Evolutionary conservation across 352 stramenopile species (phyloP).

Genomic region (Thalassiosira ordinaria): DNA sequence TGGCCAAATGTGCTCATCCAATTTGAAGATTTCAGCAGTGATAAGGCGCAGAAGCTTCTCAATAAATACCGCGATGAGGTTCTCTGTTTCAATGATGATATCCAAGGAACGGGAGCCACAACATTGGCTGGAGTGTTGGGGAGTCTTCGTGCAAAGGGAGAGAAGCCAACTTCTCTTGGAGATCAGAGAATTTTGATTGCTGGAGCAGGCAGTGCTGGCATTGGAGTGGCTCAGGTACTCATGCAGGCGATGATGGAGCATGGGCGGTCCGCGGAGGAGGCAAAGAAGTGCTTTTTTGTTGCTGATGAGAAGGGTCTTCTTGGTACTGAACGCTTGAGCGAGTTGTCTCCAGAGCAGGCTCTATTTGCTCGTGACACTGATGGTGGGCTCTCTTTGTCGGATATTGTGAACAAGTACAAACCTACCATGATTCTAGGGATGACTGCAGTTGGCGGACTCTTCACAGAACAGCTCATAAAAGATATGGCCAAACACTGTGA

Average conservation of each 20-base stretch:
- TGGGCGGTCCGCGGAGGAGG: conserved; percentile 73
- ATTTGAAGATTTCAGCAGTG: conserved; percentile 95
- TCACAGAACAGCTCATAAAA: conserved; percentile 80
- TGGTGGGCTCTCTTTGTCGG: conserved; percentile 85
- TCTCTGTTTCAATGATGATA: conserved; percentile 98
- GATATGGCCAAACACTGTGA: conserved; percentile 80
- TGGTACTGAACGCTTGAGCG: conserved; percentile 61
- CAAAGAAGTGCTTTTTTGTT: conserved; percentile 83
- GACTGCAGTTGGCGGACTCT: conserved; percentile 82
- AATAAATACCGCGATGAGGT: conserved; percentile 94
- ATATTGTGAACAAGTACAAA: conserved; percentile 93
- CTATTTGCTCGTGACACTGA: conserved; percentile 73
- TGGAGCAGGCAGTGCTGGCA: conserved; percentile 93
- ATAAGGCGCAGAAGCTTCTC: conserved; percentile 85
- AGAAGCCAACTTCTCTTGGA: conserved; percentile 81
- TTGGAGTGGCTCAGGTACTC: conserved; percentile 94
- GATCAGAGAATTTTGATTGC: conserved; percentile 95
- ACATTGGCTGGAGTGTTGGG: conserved; percentile 90
- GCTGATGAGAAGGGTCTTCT: conserved; percentile 80
- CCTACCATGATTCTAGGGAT: conserved; percentile 93
- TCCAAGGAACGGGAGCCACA: conserved; percentile 96
- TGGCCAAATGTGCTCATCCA: conserved; percentile 95
- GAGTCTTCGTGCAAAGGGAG: conserved; percentile 72
- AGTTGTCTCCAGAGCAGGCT: conserved; percentile 70
- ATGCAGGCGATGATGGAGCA: conserved; percentile 88